Evolutionary conservation across 352 stramenopile species (phyloP).

Genomic region (Thalassiosira hispida): DNA sequence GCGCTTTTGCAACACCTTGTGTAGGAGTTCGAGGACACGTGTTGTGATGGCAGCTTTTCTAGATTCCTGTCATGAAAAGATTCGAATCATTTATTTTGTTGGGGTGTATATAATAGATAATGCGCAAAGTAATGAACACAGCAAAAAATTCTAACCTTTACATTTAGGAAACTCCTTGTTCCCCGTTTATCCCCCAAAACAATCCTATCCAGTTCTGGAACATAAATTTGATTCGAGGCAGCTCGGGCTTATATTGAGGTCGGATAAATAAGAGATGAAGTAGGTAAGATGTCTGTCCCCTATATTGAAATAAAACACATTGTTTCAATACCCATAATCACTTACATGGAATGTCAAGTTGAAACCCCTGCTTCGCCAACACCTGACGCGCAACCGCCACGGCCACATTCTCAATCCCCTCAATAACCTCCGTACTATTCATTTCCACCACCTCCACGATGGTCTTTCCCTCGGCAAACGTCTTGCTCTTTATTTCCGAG

Average conservation of each 20-base stretch:
- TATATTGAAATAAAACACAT: too few species aligned
- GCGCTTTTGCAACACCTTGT: constrained; percentile 83
- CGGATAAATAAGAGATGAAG: constrained; percentile 8
- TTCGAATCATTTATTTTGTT: constrained; percentile 10
- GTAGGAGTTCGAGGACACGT: constrained; percentile 87
- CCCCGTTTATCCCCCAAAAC: constrained; percentile 83
- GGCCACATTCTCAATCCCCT: constrained; percentile 86
- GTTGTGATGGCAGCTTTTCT: constrained; percentile 89
- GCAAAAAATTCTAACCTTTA: constrained; percentile 53
- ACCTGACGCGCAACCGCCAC: constrained; percentile 81
- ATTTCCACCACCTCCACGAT: constrained; percentile 87
- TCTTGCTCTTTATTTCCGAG: constrained; percentile 20
- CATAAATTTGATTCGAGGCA: constrained; percentile 88
- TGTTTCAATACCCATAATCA: background rate
- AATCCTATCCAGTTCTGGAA: constrained; percentile 88
- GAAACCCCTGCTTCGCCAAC: constrained; percentile 69
- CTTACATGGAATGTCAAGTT: constrained; percentile 72
- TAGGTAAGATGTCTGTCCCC: too few species aligned
- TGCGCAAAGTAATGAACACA: background rate
- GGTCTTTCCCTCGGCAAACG: constrained; percentile 1
- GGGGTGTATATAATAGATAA: background rate
- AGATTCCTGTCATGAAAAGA: constrained; percentile 63
- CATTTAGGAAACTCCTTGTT: constrained; percentile 75
- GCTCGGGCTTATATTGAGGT: constrained; percentile 49
- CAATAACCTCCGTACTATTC: constrained; percentile 76